Base-by-base conservation (phyloP, 805 yeast species). In the Geotrichum ghanense region DNA sequence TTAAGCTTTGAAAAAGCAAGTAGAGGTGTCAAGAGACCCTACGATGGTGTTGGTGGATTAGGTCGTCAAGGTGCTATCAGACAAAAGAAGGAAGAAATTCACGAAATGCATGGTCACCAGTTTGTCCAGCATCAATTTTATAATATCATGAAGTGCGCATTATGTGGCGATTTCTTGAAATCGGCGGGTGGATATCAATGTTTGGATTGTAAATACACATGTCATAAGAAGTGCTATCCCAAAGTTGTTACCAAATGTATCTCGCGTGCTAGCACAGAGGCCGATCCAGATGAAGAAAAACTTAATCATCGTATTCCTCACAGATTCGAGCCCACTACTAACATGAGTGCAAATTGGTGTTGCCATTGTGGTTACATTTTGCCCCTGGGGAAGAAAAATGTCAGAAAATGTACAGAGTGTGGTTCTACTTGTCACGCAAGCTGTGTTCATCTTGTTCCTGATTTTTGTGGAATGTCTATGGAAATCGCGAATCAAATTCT, bases 1-100 rank as follows among this genome's bases (percentile, higher is more conserved):
- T 65, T 90, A 22, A 83, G 90, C 2, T 92, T 92, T 60, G 82
- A 81, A 41, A 90, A 90, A 57, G 74, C 82, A 3, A 65, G 68
- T 22, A 61, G 66, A 26, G 74, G 73, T 17, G 73, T 71, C 45
- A 72, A 70, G 53, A 58, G 65, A 43, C 62, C 61, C 3, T 54
- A 62, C 35, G 76, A 71, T 22, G 64, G 63, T 45, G 66, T 75
- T 42, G 83, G 83, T 45, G 86, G 86, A 0, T 71, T 83, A 46
- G 90, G 87, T 26, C 95, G 99, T 72, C 96, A 90, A 61, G 97
- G 97, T 69, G 99, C 99, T 51, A 90, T 92, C 53, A 83, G 95
- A 58, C 92, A 87, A 64, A 80, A 89, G 68, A 87, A 89, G 55
- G 86, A 81, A 58, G 69, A 66, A 43, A 86, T 92, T 1, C 85